A percentile compares a stretch with the other conserved stretches of the same genome.
phyloP scores from a whole-genome alignment of 139 green algal species.

The Micractinium sp. region DNA sequence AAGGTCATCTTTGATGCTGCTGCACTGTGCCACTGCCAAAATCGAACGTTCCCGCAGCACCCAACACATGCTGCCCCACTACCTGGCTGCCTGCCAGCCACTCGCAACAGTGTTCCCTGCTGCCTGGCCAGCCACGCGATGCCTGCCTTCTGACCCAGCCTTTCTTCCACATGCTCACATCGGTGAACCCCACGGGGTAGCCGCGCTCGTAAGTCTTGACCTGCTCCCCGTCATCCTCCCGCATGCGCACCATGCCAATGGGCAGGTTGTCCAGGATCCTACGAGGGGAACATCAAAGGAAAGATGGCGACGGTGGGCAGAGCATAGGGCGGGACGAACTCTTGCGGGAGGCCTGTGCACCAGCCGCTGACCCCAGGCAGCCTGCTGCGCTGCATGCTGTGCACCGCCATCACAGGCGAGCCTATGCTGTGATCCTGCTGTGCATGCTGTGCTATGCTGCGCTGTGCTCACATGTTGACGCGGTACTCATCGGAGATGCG shows the following conservation, averaged over 20 bases:
- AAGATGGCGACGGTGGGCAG: too few relatives aligned
- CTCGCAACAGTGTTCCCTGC: neutral
- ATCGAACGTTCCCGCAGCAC: neutral
- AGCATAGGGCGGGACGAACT: neutral
- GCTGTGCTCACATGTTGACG: conserved; percentile 92
- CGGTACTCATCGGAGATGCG: conserved; percentile 97
- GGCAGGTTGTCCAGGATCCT: conserved; percentile 98
- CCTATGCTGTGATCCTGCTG: too few relatives aligned
- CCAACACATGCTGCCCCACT: neutral
- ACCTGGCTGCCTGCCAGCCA: neutral
- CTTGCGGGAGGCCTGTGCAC: neutral
- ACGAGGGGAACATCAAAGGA: neutral
- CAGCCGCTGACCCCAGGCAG: too few relatives aligned
- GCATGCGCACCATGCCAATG: conserved; percentile 89
- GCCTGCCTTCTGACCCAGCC: too few relatives aligned
- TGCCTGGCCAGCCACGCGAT: neutral
- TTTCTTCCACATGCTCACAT: conserved; percentile 27
- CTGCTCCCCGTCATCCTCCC: conserved; percentile 75
- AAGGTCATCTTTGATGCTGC: neutral
- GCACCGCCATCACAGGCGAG: neutral
- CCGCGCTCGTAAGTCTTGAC: conserved; percentile 97
- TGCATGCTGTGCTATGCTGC: neutral
- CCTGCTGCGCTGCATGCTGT: neutral
- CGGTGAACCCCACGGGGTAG: conserved; percentile 92
- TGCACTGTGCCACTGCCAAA: neutral